Evolutionary conservation across 768 basidiomycete genomes (phyloP).

Genomic region (Dictyophora rubrovolvata): DNA sequence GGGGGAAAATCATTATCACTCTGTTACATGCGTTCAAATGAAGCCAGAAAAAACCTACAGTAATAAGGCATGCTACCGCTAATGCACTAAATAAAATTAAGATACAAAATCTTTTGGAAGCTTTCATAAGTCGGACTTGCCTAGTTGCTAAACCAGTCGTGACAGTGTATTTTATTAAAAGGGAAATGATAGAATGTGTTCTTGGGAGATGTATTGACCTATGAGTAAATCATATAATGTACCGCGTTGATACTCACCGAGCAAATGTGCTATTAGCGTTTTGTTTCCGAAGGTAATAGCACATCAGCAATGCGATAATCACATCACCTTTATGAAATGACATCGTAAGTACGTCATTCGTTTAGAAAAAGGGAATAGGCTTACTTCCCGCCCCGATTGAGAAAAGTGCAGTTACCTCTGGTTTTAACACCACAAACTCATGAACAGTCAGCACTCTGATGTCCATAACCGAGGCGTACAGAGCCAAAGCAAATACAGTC

Average conservation of each 20-base stretch:
- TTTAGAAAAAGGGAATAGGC: not conserved
- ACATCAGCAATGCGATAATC: slow-evolving; percentile 1
- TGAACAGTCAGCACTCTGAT: not conserved
- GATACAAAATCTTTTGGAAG: not conserved
- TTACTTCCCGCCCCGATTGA: slow-evolving; percentile 3
- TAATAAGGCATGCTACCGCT: slow-evolving; percentile 1
- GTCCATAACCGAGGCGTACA: not conserved
- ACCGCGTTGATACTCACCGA: not conserved
- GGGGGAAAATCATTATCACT: not conserved
- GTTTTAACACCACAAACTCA: not conserved
- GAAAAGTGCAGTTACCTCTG: not conserved
- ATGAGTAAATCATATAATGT: not conserved
- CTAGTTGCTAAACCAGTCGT: slow-evolving; percentile 5
- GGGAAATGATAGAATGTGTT: slow-evolving; percentile 1
- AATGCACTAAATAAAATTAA: not conserved
- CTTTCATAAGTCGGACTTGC: not conserved
- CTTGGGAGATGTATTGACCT: not conserved
- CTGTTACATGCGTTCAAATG: not conserved
- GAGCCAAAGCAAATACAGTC: not conserved
- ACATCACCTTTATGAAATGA: not conserved
- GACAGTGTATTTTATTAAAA: not conserved
- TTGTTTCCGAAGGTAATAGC: slow-evolving; percentile 2
- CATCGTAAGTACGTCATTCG: not conserved
- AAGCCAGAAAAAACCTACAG: not conserved
- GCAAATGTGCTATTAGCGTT: not conserved